Evolutionary conservation across 805 yeast species (phyloP).

Genomic region (Nadsonia fulvescens): DNA sequence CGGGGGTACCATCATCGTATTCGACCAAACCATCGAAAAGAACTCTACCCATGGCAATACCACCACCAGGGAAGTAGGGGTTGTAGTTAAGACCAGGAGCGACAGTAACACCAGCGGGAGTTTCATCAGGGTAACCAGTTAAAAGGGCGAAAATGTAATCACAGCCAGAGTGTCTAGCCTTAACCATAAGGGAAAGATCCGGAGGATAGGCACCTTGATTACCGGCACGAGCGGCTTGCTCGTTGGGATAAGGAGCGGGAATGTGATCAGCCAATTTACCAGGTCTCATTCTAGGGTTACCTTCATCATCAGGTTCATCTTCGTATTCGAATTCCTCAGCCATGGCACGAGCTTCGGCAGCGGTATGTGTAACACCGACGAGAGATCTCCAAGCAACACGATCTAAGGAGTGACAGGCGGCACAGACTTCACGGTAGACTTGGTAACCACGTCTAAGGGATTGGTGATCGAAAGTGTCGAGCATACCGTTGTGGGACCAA

Average conservation of each 20-base stretch:
- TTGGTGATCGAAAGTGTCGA: constrained; percentile 73
- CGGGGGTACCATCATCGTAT: constrained; percentile 98
- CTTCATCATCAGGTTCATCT: constrained; percentile 91
- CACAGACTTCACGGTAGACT: constrained; percentile 97
- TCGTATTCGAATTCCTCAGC: constrained; percentile 95
- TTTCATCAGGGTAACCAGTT: constrained; percentile 97
- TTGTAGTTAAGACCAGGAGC: constrained; percentile 94
- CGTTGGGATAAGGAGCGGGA: constrained; percentile 92
- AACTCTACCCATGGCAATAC: constrained; percentile 98
- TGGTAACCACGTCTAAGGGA: constrained; percentile 97
- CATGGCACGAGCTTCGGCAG: constrained; percentile 77
- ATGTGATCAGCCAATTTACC: constrained; percentile 94
- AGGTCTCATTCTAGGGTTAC: constrained; percentile 92
- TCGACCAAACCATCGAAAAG: constrained; percentile 94
- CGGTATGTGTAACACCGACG: constrained; percentile 91
- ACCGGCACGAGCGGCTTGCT: constrained; percentile 98
- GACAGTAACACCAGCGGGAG: constrained; percentile 90
- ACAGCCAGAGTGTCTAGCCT: constrained; percentile 97
- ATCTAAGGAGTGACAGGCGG: constrained; percentile 94
- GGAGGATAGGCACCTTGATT: constrained; percentile 99
- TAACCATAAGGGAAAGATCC: constrained; percentile 88
- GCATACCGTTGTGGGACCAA: constrained; percentile 91
- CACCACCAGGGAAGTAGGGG: constrained; percentile 99
- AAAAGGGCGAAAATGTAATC: constrained; percentile 88
- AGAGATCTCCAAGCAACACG: constrained; percentile 97